phyloP scores from a whole-genome alignment of 768 basidiomycete species.

The Termitomyces sp. region DNA sequence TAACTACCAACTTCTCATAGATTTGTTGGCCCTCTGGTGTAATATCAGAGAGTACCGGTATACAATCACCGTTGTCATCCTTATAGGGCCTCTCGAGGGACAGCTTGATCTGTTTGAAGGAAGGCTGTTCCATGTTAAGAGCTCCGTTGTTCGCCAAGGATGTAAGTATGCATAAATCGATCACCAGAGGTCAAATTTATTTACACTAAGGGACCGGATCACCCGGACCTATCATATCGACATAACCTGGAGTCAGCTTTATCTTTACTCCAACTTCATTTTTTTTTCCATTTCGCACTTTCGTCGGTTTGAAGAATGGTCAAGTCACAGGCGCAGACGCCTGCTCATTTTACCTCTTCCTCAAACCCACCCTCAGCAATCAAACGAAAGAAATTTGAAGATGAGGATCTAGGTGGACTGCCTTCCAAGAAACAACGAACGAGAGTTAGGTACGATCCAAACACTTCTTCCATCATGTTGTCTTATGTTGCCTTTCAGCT shows the following conservation, averaged over 20 bases:
- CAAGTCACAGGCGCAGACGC: conserved; percentile 25
- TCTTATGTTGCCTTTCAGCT: conserved; percentile 35
- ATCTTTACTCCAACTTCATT: conserved; percentile 1
- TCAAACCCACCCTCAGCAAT: conserved; percentile 24
- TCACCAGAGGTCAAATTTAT: not conserved
- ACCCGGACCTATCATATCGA: conserved; percentile 14
- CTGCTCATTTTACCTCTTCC: conserved; percentile 10
- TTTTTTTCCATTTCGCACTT: not conserved
- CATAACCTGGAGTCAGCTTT: conserved; percentile 10
- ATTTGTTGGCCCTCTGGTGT: conserved; percentile 61
- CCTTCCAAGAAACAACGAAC: conserved; percentile 65
- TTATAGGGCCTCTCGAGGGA: conserved; percentile 80
- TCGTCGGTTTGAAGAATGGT: conserved; percentile 21
- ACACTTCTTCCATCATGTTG: not conserved
- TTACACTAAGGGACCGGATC: conserved; percentile 9
- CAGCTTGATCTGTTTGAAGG: conserved; percentile 57
- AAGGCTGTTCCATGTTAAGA: conserved; percentile 21
- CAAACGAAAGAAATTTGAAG: conserved; percentile 63
- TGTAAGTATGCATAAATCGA: not conserved
- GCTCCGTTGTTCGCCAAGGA: not conserved
- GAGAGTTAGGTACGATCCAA: conserved; percentile 58
- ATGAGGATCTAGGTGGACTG: conserved; percentile 39
- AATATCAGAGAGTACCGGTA: conserved; percentile 66
- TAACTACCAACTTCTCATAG: conserved; percentile 60
- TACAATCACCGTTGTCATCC: conserved; percentile 61